phyloP scores from a whole-genome alignment of 176 grass and related monocot genomes.

The Pontederia crassipes region DNA sequence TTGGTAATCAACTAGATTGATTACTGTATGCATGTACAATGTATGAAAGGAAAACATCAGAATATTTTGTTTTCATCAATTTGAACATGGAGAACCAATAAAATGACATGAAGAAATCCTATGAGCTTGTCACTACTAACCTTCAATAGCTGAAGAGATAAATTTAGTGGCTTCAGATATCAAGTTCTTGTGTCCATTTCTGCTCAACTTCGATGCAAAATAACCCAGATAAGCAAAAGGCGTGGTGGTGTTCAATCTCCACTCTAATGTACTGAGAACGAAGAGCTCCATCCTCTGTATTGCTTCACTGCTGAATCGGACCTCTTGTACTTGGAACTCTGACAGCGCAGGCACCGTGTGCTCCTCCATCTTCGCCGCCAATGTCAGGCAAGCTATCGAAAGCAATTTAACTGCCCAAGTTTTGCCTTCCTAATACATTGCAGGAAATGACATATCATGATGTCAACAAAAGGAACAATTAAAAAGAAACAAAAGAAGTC shows the following conservation, averaged over 20 bases:
- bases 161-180: background rate
- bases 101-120: background rate
- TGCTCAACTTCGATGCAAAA: constrained; percentile 1
- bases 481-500: background rate
- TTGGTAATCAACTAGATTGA: constrained; percentile 1
- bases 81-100: background rate
- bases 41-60: background rate
- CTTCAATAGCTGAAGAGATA: background rate
- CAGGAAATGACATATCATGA: background rate
- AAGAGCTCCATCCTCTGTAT: constrained; percentile 11
- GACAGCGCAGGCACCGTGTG: background rate
- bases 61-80: background rate
- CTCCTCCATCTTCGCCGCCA: constrained; percentile 16
- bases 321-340: background rate
- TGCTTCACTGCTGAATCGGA: background rate
- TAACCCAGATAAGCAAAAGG: constrained; percentile 10
- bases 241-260: constrained; percentile 2
- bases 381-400: constrained; percentile 5
- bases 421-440: constrained; percentile 1
- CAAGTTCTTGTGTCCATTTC: background rate
- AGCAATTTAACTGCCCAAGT: constrained; percentile 2
- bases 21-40: constrained; percentile 1
- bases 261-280: constrained; percentile 4
- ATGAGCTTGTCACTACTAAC: background rate
- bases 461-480: background rate